Base-by-base conservation (phyloP, 257 asterid genomes). In the Jacaranda copaia region DNA sequence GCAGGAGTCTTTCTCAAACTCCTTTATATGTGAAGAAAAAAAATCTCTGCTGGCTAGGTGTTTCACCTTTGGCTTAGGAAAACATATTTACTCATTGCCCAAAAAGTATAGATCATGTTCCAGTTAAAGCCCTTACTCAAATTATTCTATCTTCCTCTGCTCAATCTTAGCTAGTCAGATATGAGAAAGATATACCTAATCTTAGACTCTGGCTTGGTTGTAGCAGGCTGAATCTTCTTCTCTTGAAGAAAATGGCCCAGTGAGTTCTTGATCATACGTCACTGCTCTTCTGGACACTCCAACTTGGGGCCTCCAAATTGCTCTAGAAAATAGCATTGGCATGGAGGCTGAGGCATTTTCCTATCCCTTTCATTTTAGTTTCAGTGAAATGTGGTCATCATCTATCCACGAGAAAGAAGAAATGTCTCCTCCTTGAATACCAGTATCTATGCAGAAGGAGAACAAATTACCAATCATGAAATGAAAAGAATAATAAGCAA, bases 91-190 rank as follows among this genome's bases (percentile, higher is more conserved):
- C 51, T 49, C 0, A 6, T 35, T 52, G 61, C 10, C 39, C 13
- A 38, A 53, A 55, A 14, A n/a, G n/a, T 55, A 52, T 52, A 52
- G 18, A n/a, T 15, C 20, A 53, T 16, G 76, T 52, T 55, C 40
- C 53, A 16, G 19, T 71, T 39, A 18, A 70, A 70, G 40, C 51
- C 43, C 65, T 53, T 71, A 71, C 20, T 55, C 53, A 36, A 52
- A 52, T 9, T 55, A 70, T 35, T 13, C 49, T 70, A 5, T 38
- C 14, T 53, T 55, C 73, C 13, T 48, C 65, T 70, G 25, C 64
- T 52, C 25, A 70, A 52, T 38, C 38, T 36, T 38, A 52, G 52
- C 35, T 53, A 53, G 64, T 36, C 65, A n/a, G 73, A 45, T 68
- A 46, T 19, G 11, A 68, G 15, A 32, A 48, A 68, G 32, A 8